phyloP scores from a whole-genome alignment of 2,329 filamentous ascomycete genomes.

The Scytalidium lignicola region DNA sequence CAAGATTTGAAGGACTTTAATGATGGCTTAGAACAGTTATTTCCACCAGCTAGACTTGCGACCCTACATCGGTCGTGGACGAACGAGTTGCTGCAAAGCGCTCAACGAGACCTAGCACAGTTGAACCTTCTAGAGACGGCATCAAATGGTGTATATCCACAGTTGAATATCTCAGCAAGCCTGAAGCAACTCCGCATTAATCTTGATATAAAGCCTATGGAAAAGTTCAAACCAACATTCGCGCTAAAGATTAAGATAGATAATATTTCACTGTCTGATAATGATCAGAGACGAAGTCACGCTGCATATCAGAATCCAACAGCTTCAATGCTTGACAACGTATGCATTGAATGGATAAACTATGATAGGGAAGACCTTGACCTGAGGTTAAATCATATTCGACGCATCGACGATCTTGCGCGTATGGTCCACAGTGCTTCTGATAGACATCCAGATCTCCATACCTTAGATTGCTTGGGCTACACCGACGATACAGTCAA shows the following conservation, averaged over 20 bases:
- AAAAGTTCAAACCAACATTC: constrained; percentile 37
- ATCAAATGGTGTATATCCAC: constrained; percentile 36
- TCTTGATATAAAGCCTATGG: constrained; percentile 36
- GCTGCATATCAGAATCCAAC: constrained; percentile 30
- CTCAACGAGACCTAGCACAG: constrained; percentile 36
- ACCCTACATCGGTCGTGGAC: constrained; percentile 42
- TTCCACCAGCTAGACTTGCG: constrained; percentile 36
- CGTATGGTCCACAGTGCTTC: constrained; percentile 43
- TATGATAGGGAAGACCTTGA: constrained; percentile 36
- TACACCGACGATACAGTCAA: constrained; percentile 37
- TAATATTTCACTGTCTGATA: constrained; percentile 23
- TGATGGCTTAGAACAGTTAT: constrained; percentile 42
- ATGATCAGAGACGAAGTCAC: constrained; percentile 21
- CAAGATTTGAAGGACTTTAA: constrained; percentile 42
- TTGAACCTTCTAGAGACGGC: constrained; percentile 38
- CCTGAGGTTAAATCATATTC: constrained; percentile 37
- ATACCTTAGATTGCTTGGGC: constrained; percentile 42
- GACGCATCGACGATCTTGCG: constrained; percentile 41
- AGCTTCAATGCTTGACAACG: constrained; percentile 21
- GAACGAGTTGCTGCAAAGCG: constrained; percentile 40
- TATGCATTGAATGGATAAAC: constrained; percentile 40
- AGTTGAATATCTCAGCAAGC: constrained; percentile 36
- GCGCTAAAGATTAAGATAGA: constrained; percentile 34
- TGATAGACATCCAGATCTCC: constrained; percentile 39
- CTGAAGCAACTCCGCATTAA: constrained; percentile 43